Conservation (phyloP, 495 filamentous ascomycete species). For the Aspergillus asperescens region DNA sequence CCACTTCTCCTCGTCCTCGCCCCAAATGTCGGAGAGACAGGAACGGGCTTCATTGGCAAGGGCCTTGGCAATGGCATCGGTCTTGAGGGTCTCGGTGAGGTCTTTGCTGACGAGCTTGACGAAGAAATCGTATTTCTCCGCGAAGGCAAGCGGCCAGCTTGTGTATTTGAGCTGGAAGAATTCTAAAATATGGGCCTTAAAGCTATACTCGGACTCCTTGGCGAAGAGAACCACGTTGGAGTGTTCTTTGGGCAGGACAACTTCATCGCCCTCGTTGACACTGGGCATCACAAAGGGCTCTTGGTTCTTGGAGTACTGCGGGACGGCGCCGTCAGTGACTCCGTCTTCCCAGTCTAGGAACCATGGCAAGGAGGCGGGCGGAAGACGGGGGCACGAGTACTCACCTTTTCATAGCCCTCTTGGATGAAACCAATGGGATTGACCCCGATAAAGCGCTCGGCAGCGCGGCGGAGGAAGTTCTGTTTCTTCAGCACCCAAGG, state of each 20-base stretch:
- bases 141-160: slow-evolving; percentile 13
- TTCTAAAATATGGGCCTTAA: slow-evolving; percentile 10
- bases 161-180: slow-evolving; percentile 16
- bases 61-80: slow-evolving; percentile 3
- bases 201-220: slow-evolving; percentile 12
- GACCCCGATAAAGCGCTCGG: slow-evolving; percentile 12
- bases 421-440: slow-evolving; percentile 14
- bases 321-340: background rate
- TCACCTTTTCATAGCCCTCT: slow-evolving; percentile 12
- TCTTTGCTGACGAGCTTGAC: slow-evolving; percentile 16
- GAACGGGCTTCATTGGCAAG: slow-evolving; percentile 10
- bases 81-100: slow-evolving; percentile 9
- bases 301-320: slow-evolving; percentile 9
- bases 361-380: background rate
- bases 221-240: slow-evolving; percentile 9
- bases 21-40: slow-evolving; percentile 13
- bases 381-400: background rate
- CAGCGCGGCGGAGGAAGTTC: slow-evolving; percentile 4
- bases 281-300: slow-evolving; percentile 14
- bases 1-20: slow-evolving; percentile 11
- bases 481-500: slow-evolving; percentile 12
- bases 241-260: slow-evolving; percentile 10
- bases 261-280: slow-evolving; percentile 15
- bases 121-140: slow-evolving; percentile 13
- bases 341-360: too few species aligned